phyloP scores from a whole-genome alignment of 495 filamentous ascomycete genomes.

The Hypoxylon fragiforme region DNA sequence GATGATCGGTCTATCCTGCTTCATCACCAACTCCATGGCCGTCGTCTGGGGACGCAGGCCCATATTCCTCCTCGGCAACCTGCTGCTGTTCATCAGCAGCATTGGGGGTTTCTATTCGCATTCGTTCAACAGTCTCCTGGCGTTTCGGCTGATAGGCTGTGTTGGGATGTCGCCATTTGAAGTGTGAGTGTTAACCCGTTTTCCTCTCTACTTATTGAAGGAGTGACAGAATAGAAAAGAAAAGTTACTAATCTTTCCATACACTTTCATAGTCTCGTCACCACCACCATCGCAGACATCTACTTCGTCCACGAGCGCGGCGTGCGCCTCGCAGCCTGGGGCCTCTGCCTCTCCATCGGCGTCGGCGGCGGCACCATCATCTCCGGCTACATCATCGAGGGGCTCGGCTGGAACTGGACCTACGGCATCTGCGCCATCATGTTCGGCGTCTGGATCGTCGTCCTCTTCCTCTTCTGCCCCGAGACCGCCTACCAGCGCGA shows the following conservation, averaged over 20 bases:
- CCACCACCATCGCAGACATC: conserved; percentile 50
- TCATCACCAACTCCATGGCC: conserved; percentile 57
- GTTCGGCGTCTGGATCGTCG: conserved; percentile 32
- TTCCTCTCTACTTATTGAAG: neutral
- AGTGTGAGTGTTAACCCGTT: conserved; percentile 24
- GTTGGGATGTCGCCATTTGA: conserved; percentile 56
- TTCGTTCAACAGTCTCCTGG: conserved; percentile 45
- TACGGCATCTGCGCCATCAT: conserved; percentile 39
- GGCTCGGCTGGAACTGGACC: conserved; percentile 40
- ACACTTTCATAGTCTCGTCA: conserved; percentile 37
- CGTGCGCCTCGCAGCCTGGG: conserved; percentile 33
- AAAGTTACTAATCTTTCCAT: neutral
- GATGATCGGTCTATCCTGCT: conserved; percentile 55
- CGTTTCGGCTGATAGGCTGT: conserved; percentile 44
- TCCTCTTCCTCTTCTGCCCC: conserved; percentile 38
- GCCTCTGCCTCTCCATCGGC: conserved; percentile 32
- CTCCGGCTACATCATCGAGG: conserved; percentile 38
- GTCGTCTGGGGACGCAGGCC: conserved; percentile 62
- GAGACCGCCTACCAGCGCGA: conserved; percentile 41
- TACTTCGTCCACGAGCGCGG: conserved; percentile 54
- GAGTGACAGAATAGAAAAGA: no score
- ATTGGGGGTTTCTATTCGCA: conserved; percentile 53
- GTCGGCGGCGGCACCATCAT: conserved; percentile 36
- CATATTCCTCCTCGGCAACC: conserved; percentile 56
- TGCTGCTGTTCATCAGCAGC: conserved; percentile 55